Conservation (phyloP, 2,329 filamentous ascomycete genomes). For the Fusarium algeriense region DNA sequence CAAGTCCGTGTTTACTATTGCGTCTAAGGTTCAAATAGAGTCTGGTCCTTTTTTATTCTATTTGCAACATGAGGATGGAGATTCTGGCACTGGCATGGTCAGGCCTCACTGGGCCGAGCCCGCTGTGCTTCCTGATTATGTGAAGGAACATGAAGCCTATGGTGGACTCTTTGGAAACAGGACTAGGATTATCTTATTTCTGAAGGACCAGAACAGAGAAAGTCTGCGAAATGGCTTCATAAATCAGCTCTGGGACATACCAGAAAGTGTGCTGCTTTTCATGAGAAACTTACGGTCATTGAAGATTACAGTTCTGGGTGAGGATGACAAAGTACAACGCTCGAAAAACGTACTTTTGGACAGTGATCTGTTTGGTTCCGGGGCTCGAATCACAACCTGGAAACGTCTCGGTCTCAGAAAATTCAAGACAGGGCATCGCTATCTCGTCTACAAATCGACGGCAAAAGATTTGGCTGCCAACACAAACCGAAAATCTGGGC, state of each 20-base stretch:
- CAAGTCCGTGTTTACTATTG: neutral
- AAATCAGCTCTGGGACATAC: neutral
- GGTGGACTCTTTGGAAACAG: neutral
- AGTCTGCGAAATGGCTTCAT: neutral
- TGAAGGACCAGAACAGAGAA: neutral
- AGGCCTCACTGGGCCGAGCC: neutral
- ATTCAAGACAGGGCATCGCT: neutral
- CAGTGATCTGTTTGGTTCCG: neutral
- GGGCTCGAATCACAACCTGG: rapidly evolving
- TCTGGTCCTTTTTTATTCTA: neutral
- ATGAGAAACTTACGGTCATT: neutral
- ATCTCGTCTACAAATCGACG: neutral
- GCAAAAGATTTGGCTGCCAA: neutral
- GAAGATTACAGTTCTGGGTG: neutral
- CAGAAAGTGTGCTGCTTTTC: neutral
- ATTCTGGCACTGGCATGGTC: neutral
- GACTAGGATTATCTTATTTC: neutral
- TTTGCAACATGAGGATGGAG: neutral
- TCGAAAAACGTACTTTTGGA: neutral
- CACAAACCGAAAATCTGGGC: neutral
- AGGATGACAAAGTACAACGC: neutral
- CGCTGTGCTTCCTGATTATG: neutral
- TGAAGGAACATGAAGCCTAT: neutral
- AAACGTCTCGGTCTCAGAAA: neutral
- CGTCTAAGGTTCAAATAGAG: neutral